These are phyloP conservation scores for Hirsutella rhossiliensis DNA, from an alignment of 2,329 filamentous ascomycete genomes.

Conservation along the genomic window DNA sequence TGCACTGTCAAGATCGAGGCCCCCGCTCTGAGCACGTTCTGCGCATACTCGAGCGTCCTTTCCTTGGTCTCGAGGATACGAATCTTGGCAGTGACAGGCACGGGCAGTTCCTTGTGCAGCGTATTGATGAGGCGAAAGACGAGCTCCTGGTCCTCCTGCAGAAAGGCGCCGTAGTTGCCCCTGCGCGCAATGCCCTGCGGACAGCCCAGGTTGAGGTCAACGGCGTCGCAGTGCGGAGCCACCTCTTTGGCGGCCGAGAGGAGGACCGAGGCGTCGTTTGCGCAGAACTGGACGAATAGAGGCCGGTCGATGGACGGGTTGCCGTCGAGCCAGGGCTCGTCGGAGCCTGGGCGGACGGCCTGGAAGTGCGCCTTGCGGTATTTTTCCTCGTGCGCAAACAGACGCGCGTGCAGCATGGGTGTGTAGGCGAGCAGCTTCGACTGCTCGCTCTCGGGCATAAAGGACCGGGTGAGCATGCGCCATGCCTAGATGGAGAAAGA, in stretches of 20 bases:
- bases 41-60: slow-evolving; percentile 78
- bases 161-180: slow-evolving; percentile 84
- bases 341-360: slow-evolving; percentile 31
- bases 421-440: slow-evolving; percentile 72
- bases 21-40: slow-evolving; percentile 74
- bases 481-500: slow-evolving; percentile 56
- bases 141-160: slow-evolving; percentile 84
- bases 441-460: slow-evolving; percentile 56
- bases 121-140: slow-evolving; percentile 73
- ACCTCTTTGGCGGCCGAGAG: slow-evolving; percentile 68
- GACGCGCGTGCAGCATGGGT: slow-evolving; percentile 89
- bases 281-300: slow-evolving; percentile 93
- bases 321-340: slow-evolving; percentile 62
- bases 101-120: slow-evolving; percentile 63
- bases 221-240: slow-evolving; percentile 81
- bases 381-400: slow-evolving; percentile 65
- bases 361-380: slow-evolving; percentile 79
- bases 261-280: slow-evolving; percentile 71
- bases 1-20: slow-evolving; percentile 92
- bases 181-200: slow-evolving; percentile 89
- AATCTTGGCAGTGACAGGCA: slow-evolving; percentile 94
- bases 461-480: slow-evolving; percentile 92
- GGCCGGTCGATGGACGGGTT: slow-evolving; percentile 77
- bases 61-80: slow-evolving; percentile 78
- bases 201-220: slow-evolving; percentile 91